Conservation (phyloP, 148 eudicot species). For the Vaccinium corymbosum region DNA sequence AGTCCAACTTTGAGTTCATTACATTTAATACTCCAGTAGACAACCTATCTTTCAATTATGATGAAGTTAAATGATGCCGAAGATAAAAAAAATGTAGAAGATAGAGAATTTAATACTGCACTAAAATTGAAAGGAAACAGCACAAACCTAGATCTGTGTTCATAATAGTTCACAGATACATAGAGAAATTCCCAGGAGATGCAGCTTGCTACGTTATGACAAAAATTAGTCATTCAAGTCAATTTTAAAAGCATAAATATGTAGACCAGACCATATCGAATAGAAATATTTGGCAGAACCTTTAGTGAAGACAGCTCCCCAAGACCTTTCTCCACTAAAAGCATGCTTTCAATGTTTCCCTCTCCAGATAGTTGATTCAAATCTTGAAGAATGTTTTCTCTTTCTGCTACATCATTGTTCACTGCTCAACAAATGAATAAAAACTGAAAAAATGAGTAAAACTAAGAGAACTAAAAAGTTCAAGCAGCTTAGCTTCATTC, state of each 20-base stretch:
- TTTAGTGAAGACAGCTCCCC: constrained; percentile 72
- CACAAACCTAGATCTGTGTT: neutral
- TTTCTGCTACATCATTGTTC: constrained; percentile 47
- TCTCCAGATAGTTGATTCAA: constrained; percentile 47
- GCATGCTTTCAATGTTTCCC: constrained; percentile 82
- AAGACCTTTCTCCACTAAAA: constrained; percentile 82
- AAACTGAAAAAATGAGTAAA: constrained; percentile 4
- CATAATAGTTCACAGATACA: neutral
- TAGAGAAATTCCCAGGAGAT: neutral
- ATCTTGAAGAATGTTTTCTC: constrained; percentile 30
- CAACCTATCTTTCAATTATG: neutral
- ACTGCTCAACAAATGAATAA: constrained; percentile 37
- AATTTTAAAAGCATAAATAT: neutral
- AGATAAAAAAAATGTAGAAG: neutral
- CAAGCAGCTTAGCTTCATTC: neutral
- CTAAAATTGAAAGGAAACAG: neutral
- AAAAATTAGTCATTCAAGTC: neutral
- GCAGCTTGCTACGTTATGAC: neutral
- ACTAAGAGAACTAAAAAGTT: neutral
- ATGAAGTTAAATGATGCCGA: constrained; percentile 1
- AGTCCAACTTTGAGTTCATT: neutral
- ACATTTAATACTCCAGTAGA: neutral
- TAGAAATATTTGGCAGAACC: constrained; percentile 35
- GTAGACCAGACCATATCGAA: constrained; percentile 2
- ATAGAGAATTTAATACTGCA: neutral